Conservation (phyloP, 2,329 filamentous ascomycete species). For the Arthrobotrys sinensis region DNA sequence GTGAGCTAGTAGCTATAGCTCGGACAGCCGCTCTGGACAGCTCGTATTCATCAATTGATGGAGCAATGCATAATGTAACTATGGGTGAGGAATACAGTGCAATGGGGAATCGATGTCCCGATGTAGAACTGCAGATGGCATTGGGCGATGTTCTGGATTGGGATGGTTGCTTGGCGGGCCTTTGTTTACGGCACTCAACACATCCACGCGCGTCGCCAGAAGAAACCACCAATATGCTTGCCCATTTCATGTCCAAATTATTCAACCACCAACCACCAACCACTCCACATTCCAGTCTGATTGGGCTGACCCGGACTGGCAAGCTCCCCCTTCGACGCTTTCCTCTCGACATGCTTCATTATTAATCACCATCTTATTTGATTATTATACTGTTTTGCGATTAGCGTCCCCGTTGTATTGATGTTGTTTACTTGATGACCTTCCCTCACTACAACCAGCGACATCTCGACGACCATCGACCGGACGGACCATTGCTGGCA, state of each 20-base stretch:
- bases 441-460: neutral
- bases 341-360: no score
- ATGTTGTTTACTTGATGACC: conserved; percentile 1
- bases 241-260: conserved; percentile 26
- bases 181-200: conserved; percentile 43
- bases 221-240: conserved; percentile 54
- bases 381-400: neutral
- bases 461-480: conserved; percentile 2
- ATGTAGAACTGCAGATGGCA: no score
- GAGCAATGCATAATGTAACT: no score
- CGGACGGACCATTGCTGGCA: neutral
- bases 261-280: conserved; percentile 13
- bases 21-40: no score
- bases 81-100: no score
- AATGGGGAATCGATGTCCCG: no score
- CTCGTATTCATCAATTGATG: no score
- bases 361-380: no score
- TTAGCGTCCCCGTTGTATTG: neutral
- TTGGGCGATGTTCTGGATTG: neutral
- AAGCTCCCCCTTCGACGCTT: no score
- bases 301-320: no score
- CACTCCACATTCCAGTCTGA: neutral
- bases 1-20: no score
- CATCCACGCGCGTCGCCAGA: conserved; percentile 9
- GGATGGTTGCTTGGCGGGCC: conserved; percentile 48